These are phyloP conservation scores for Aspergillus latus DNA, from an alignment of 2,329 filamentous ascomycete species.

Conservation along the genomic window DNA sequence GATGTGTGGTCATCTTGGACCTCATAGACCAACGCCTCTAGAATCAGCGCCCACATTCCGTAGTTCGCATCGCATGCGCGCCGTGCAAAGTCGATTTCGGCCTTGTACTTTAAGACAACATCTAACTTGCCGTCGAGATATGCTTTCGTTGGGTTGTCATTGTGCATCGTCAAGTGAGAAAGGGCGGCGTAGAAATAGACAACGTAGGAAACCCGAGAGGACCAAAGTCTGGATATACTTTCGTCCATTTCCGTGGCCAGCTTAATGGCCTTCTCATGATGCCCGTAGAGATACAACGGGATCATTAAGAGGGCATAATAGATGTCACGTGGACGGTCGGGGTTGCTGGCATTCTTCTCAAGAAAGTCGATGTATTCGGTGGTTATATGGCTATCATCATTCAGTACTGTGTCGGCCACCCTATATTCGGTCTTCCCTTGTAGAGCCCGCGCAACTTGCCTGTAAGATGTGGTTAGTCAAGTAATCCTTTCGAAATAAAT, in stretches of 20 bases:
- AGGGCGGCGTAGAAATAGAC: constrained; percentile 49
- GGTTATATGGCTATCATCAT: constrained; percentile 55
- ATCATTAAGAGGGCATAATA: constrained; percentile 54
- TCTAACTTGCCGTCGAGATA: constrained; percentile 50
- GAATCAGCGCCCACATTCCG: constrained; percentile 55
- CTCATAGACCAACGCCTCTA: constrained; percentile 58
- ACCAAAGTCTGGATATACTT: constrained; percentile 48
- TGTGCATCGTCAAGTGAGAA: constrained; percentile 44
- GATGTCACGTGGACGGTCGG: constrained; percentile 55
- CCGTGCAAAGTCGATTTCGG: constrained; percentile 54
- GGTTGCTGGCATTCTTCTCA: constrained; percentile 47
- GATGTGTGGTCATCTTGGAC: constrained; percentile 45
- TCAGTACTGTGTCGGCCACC: constrained; percentile 51
- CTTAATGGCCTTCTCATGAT: constrained; percentile 47
- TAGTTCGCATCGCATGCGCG: constrained; percentile 61
- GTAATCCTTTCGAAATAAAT: too few relatives aligned
- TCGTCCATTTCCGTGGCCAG: constrained; percentile 42
- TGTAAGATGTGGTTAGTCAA: constrained; percentile 16
- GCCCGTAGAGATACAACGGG: constrained; percentile 48
- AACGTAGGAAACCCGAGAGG: constrained; percentile 43
- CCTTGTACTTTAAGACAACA: constrained; percentile 51
- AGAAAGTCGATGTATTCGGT: constrained; percentile 51
- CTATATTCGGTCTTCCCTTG: constrained; percentile 60
- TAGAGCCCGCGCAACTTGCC: constrained; percentile 58
- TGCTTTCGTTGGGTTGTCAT: constrained; percentile 42